phyloP scores from a whole-genome alignment of 2,329 filamentous ascomycete genomes.

The Tolypocladium ovalisporum region DNA sequence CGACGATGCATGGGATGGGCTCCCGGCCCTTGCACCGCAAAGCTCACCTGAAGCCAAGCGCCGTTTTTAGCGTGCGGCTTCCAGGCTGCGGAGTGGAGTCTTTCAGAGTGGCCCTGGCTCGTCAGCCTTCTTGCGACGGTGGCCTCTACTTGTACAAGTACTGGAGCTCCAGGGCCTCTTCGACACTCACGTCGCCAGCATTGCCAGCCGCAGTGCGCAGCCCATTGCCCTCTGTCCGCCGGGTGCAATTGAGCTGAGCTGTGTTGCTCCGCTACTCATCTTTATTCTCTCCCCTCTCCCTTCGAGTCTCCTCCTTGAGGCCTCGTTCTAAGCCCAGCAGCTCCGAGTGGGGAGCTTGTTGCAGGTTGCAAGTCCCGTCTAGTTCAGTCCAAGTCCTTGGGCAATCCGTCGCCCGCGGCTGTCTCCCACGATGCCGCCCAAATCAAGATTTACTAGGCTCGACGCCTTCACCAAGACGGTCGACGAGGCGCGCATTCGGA shows the following conservation, averaged over 20 bases:
- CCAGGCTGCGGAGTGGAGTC: not conserved
- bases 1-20: not conserved
- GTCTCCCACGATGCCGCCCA: constrained; percentile 58
- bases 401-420: not conserved
- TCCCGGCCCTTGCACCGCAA: not conserved
- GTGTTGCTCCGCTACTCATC: not conserved
- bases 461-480: constrained; percentile 99
- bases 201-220: constrained; percentile 4
- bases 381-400: not conserved
- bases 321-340: not conserved
- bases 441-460: constrained; percentile 90
- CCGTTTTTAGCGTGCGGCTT: not conserved
- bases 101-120: not conserved
- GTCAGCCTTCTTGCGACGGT: constrained; percentile 19
- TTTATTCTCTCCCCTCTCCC: too few relatives aligned
- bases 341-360: not conserved
- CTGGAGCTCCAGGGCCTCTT: not conserved
- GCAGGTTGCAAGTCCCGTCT: not conserved
- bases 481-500: constrained; percentile 92
- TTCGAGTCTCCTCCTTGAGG: not conserved
- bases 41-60: not conserved
- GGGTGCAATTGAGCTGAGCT: not conserved
- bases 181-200: not conserved
- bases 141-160: constrained; percentile 14
- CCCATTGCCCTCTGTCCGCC: constrained; percentile 2